Conservation (phyloP, 208 protist genomes). For the Trichomonas tenax region DNA sequence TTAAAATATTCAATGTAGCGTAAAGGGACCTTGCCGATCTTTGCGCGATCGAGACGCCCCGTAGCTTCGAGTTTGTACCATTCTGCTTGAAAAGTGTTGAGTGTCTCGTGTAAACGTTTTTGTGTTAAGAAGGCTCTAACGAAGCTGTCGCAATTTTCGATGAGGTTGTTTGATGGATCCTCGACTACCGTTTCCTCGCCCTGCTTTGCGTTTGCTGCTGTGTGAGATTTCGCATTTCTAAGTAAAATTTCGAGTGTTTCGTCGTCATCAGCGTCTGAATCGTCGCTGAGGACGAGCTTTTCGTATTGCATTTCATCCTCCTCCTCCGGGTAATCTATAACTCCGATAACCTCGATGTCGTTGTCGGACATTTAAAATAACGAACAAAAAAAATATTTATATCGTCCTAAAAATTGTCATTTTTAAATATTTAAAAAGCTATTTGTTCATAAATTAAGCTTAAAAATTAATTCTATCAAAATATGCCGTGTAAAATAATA, state of each 20-base stretch:
- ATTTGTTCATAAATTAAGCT: too few species aligned
- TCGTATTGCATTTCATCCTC: not conserved
- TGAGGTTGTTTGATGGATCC: not conserved
- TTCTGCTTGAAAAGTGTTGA: not conserved
- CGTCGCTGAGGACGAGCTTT: not conserved
- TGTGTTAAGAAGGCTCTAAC: not conserved
- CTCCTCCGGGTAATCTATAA: not conserved
- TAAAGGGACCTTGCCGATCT: not conserved
- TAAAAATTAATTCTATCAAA: too few species aligned
- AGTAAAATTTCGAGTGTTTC: slow-evolving; percentile 8
- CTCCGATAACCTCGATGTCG: not conserved
- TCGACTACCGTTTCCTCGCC: not conserved
- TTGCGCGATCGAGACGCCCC: not conserved
- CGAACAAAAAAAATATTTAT: not conserved
- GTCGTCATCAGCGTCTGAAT: not conserved
- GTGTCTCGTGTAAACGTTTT: not conserved
- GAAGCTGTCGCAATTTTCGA: slow-evolving; percentile 1
- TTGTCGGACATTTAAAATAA: not conserved
- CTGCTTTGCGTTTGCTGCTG: not conserved
- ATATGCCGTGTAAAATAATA: too few species aligned
- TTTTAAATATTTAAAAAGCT: too few species aligned
- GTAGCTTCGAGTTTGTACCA: not conserved
- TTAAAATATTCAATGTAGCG: not conserved
- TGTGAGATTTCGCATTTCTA: slow-evolving; percentile 2
- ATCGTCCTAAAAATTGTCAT: not conserved